Percentiles rank a stretch among this genome's conserved stretches.
Evolutionary conservation across 1,284 basidiomycete species (phyloP).

Genomic region (Garcileccinum viscosum): DNA sequence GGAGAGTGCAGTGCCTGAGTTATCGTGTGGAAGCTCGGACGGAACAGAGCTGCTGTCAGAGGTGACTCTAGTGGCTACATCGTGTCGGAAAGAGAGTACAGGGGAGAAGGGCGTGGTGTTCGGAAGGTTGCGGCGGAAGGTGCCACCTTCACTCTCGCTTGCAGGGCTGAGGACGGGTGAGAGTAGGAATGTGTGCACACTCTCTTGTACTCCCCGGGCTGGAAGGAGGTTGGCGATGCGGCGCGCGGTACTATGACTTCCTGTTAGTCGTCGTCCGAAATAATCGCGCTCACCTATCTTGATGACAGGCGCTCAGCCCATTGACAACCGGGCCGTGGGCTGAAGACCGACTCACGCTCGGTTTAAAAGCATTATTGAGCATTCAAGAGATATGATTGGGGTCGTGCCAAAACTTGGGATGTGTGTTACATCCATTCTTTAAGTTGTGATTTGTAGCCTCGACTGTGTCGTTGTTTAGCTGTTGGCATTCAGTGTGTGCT

Average conservation of each 20-base stretch:
- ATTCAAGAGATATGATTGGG: not conserved
- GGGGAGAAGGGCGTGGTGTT: slow-evolving; percentile 12
- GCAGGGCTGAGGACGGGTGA: not conserved
- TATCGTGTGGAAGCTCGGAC: slow-evolving; percentile 23
- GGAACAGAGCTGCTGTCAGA: slow-evolving; percentile 14
- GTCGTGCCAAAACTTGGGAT: not conserved
- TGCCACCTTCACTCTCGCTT: slow-evolving; percentile 1
- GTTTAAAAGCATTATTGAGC: not conserved
- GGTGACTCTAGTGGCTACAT: not conserved
- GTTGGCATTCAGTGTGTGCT: not conserved
- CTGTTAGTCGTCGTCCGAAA: not conserved
- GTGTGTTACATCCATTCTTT: not conserved
- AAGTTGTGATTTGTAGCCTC: slow-evolving; percentile 9
- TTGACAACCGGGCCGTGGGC: slow-evolving; percentile 8
- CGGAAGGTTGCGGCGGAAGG: slow-evolving; percentile 9
- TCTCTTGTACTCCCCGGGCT: not conserved
- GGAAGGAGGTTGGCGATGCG: not conserved
- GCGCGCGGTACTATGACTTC: slow-evolving; percentile 10
- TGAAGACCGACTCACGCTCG: slow-evolving; percentile 16
- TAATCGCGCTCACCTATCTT: not conserved
- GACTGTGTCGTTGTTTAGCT: not conserved
- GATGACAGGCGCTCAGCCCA: slow-evolving; percentile 4
- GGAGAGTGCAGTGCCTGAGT: slow-evolving; percentile 10
- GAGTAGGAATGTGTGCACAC: not conserved
- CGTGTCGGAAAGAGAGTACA: not conserved